These are phyloP conservation scores for Grigorovia yakushimaensis DNA, from an alignment of 805 yeast genomes.

Conservation along the genomic window DNA sequence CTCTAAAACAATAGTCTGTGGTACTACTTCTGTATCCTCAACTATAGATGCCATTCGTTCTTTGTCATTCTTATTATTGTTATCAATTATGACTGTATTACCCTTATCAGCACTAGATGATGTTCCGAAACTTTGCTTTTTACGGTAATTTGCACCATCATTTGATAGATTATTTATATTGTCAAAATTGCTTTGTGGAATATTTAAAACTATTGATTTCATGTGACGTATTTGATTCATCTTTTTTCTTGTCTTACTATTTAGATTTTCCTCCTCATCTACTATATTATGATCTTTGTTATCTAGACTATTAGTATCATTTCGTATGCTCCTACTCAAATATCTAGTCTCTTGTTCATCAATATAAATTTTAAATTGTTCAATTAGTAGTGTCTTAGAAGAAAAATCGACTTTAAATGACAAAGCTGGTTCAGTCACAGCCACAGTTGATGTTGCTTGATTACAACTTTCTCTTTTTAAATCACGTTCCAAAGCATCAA, in stretches of 20 bases:
- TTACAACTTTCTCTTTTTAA: conserved; percentile 60
- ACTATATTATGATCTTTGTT: no score
- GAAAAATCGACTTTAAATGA: conserved; percentile 57
- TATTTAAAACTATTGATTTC: not conserved
- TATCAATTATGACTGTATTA: not conserved
- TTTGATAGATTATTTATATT: not conserved
- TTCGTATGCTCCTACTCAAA: not conserved
- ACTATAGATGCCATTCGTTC: not conserved
- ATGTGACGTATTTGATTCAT: not conserved
- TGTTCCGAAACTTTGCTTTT: not conserved
- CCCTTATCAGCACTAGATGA: not conserved
- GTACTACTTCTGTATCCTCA: not conserved
- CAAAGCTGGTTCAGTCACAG: conserved; percentile 68
- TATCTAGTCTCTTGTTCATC: not conserved
- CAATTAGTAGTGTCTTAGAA: conserved; percentile 34
- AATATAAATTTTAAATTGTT: conserved; percentile 34
- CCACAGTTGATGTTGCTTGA: conserved; percentile 61
- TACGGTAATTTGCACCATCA: not conserved
- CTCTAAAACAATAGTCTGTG: not conserved
- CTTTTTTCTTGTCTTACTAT: not conserved
- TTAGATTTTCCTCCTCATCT: not conserved
- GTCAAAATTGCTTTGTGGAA: not conserved
- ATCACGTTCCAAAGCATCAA: conserved; percentile 90
- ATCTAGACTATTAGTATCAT: not conserved
- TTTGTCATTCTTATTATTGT: not conserved